A percentile compares a stretch with the other conserved stretches of the same genome.
These are phyloP conservation scores for Stephanodiscus triporus DNA, from an alignment of 108 stramenopile genomes.

Conservation along the genomic window DNA sequence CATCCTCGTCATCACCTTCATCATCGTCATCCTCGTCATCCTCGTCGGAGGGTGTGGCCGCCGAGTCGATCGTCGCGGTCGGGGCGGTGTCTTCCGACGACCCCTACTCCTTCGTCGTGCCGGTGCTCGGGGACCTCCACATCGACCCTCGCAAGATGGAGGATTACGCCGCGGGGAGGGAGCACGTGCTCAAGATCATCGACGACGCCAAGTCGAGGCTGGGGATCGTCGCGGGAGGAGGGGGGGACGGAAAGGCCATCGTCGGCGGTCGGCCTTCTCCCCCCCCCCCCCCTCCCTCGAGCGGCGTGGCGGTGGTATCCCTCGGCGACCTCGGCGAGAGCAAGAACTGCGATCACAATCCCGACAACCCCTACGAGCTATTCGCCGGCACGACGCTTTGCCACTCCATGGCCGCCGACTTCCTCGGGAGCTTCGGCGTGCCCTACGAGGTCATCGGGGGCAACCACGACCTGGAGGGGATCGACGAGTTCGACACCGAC, in stretches of 20 bases:
- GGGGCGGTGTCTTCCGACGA: too few relatives aligned
- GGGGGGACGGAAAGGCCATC: constrained; percentile 17
- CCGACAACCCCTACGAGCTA: constrained; percentile 36
- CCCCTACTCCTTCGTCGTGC: constrained; percentile 32
- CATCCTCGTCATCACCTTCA: too few relatives aligned
- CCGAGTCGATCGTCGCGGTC: too few relatives aligned
- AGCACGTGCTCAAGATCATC: constrained; percentile 25
- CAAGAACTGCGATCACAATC: constrained; percentile 47
- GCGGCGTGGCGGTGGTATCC: constrained; percentile 29
- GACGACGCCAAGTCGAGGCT: constrained; percentile 40
- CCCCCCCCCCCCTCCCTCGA: too few relatives aligned
- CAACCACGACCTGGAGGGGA: constrained; percentile 92
- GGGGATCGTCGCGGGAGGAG: too few relatives aligned
- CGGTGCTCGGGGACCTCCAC: constrained; percentile 63
- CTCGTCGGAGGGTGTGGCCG: too few relatives aligned
- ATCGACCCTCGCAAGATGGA: constrained; percentile 60
- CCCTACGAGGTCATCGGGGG: constrained; percentile 58
- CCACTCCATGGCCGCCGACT: constrained; percentile 59
- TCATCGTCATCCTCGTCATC: too few relatives aligned
- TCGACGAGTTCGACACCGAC: constrained; percentile 93
- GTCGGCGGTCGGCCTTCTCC: too few relatives aligned
- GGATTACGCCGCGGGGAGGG: constrained; percentile 35
- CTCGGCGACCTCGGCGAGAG: constrained; percentile 50
- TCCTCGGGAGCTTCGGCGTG: constrained; percentile 53
- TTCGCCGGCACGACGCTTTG: constrained; percentile 64